Evolutionary conservation across 2,329 filamentous ascomycete genomes (phyloP), one percentile per base, ranked within the genome.

Genomic region (Tolypocladium pustulatum): DNA sequence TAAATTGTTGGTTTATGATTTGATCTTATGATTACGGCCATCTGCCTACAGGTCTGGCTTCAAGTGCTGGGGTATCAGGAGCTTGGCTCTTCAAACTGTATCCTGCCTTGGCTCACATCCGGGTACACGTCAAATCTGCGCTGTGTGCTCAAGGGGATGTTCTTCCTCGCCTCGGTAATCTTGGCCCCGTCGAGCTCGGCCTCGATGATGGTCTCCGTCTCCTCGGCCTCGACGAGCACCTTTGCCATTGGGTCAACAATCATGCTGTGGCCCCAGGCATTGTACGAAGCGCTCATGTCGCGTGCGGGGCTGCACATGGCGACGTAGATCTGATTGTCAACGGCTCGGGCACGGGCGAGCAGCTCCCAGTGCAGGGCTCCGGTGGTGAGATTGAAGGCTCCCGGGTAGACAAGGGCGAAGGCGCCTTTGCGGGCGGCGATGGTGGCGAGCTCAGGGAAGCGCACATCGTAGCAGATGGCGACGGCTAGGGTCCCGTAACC

Each of bases 391-490:
- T 97, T 99, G 80, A 99, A 99, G 1, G 94, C 94, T n/a, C 91
- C 94, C 0, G 94, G 94, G 73, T 97, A 97, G 22, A 97, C 72
- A 57, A 97, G 83, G 53, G 90, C 81, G 72, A 99, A 99, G 59
- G 86, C 88, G n/a, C 88, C 91, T 64, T 86, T 85, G 37, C 94
- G 82, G 25, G 93, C 90, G 0, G 93, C 93, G 59, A 97, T 87
- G 70, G 85, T 94, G 3, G 91, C 94, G 13, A 96, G 80, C 75
- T 97, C 94, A 0, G 94, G 93, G 77, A 99, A 99, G 46, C 94
- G 90, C 58, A 99, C 85, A 74, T 99, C 94, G 76, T 99, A 99
- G 81, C 94, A 99, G 70, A 99, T 97, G 37, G 90, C 92, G 4
- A 99, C 78, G 5, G 84, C 91, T 62, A 99, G 83, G 71, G 84